Conservation (phyloP, 78 protist species). For the Tieghemostelium lacteum region DNA sequence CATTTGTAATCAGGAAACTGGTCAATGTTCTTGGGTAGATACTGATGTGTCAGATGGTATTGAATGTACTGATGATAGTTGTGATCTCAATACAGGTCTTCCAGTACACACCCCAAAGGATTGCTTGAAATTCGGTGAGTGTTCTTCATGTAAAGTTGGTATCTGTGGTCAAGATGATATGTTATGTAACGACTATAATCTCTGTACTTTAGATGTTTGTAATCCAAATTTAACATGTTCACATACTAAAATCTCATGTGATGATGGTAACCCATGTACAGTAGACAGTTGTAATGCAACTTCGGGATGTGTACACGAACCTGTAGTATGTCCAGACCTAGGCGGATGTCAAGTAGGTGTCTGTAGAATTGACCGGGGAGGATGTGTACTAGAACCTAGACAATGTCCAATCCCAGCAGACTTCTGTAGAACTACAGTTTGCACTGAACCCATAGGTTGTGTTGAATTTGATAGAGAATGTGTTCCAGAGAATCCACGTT, state of each 20-base stretch:
- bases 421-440: conserved; percentile 7
- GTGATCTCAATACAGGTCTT: neutral
- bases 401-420: conserved; percentile 13
- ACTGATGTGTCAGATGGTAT: conserved; percentile 10
- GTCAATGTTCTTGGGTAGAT: neutral
- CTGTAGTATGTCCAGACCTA: too few relatives aligned
- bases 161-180: neutral
- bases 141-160: neutral
- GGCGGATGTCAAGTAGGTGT: neutral
- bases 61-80: neutral
- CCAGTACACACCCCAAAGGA: neutral
- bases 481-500: neutral
- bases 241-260: neutral
- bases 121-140: conserved; percentile 11
- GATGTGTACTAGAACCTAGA: conserved; percentile 10
- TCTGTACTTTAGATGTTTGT: conserved; percentile 4
- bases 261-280: neutral
- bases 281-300: neutral
- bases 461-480: conserved; percentile 13
- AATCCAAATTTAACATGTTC: neutral
- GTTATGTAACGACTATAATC: conserved; percentile 1
- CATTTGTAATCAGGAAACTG: neutral
- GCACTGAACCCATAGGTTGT: conserved; percentile 38
- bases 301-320: too few relatives aligned
- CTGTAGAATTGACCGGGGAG: neutral